Base-by-base conservation (phyloP, 1,284 basidiomycete species). In the Ustilago loliicola region DNA sequence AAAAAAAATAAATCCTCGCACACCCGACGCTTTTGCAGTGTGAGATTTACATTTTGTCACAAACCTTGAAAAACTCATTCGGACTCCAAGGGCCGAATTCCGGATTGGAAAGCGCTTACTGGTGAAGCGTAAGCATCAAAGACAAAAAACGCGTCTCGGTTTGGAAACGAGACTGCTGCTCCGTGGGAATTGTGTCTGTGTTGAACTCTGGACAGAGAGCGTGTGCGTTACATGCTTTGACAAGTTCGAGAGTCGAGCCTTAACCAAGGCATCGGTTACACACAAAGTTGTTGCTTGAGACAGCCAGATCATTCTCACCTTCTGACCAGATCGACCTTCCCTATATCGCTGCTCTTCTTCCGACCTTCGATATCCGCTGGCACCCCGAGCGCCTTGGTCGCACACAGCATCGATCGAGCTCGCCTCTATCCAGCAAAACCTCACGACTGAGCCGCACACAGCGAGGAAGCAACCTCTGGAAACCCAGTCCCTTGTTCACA, bases 191-290 rank as follows among this genome's bases (percentile, higher is more conserved):
- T 25, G 13, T 19, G 38, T 32, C 13, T 36, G 32, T 61, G 50
- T 62, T 53, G 48, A 47, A 38, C 38, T 25, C 21, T 25, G 15
- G 21, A 23, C 55, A 17, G 36, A 55, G 23, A 55, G 34, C 48
- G 23, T 50, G 25, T 50, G 48, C 10, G 23, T 48, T 48, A n/a
- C 23, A 48, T 48, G 45, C 45, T 48, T 23, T 21, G 21, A 48
- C n/a, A 15, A 42, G 40, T 23, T 25, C 48, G 48, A 50, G 48
- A 9, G 23, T 50, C 48, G 48, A 50, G 48, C 48, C 13, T 29
- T 50, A 27, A 27, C 4, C 25, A 4, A 45, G 15, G 27, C 48
- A 23, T 30, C 48, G 27, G 27, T 29, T 50, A 29, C 25, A 50
- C 23, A 50, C 23, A 15, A 29, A 29, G 2, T 27, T 27, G 48